Conservation (phyloP, 164 flowering plant genomes). For the Protea cynaroides region DNA sequence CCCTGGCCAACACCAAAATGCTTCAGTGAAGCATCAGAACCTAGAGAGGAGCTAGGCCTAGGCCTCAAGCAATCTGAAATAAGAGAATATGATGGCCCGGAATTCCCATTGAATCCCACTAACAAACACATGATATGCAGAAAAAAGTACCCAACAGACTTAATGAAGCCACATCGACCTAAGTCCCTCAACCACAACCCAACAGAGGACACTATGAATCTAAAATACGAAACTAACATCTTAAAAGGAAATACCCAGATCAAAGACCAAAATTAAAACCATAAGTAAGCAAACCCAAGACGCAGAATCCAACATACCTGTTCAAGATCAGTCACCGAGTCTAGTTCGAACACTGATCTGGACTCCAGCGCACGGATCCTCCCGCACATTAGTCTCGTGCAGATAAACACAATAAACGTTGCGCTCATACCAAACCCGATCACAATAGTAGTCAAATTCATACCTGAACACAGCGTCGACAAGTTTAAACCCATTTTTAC, state of each 20-base stretch:
- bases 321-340: conserved; percentile 53
- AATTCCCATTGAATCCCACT: too few relatives aligned
- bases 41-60: too few relatives aligned
- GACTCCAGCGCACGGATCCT: conserved; percentile 44
- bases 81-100: too few relatives aligned
- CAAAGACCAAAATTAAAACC: background rate
- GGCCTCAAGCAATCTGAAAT: too few relatives aligned
- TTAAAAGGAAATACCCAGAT: background rate
- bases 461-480: conserved; percentile 15
- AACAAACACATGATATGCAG: background rate
- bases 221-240: too few relatives aligned
- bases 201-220: too few relatives aligned
- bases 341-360: conserved; percentile 42
- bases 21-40: too few relatives aligned
- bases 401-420: conserved; percentile 68
- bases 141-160: too few relatives aligned
- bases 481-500: background rate
- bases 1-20: too few relatives aligned
- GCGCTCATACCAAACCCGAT: conserved; percentile 86
- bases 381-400: conserved; percentile 70
- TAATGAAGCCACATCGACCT: too few relatives aligned
- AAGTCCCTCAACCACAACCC: too few relatives aligned
- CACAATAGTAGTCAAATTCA: conserved; percentile 64
- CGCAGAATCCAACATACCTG: conserved; percentile 29
- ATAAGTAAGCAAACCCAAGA: background rate